Evolutionary conservation across 805 yeast genomes (phyloP), one percentile per base, ranked within the genome.

Genomic region (Teunomyces barrocoloradensis): DNA sequence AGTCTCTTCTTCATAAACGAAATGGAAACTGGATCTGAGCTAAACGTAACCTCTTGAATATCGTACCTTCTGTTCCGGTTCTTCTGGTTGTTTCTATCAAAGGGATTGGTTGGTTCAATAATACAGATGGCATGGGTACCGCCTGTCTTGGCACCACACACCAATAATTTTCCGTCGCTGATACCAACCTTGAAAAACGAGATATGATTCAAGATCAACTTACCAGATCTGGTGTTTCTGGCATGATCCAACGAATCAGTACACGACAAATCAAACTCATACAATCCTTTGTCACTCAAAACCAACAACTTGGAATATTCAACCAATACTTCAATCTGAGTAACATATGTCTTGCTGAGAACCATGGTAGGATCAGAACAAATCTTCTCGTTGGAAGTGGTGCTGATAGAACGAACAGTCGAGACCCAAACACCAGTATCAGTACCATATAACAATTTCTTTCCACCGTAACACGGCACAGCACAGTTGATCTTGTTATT

Each of bases 391-490:
- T 73, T 73, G 6, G 78, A 70, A 0, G 74, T 69, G 44, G 82
- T 69, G 30, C 79, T 73, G 47, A 77, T 79, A 6, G 81, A 79
- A 37, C 79, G 64, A n/a, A 76, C 79, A 58, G 89, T 89, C 39
- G 94, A 82, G 40, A 89, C 80, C 74, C 86, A 94, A 2, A 94
- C 83, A 4, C 99, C 98, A 0, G 85, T 78, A 61, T 89, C 96
- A 0, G 98, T 90, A 37, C 98, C 98, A 60, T 88, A 91, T 30
- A 94, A 65, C 53, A 91, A 69, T 61, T 91, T 88, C 53, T 96
- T 80, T 17, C 98, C 98, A 45, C 97, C 97, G 61, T 94, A 96
- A 64, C 88, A 86, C 29, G 97, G 96, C 34, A 87, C 90, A 25
- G 90, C 92, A 72, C 97, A 90, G 61, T 89, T 90, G 57, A 92